phyloP scores from a whole-genome alignment of 176 grass and related monocot genomes.

The Elaeis guineensis region DNA sequence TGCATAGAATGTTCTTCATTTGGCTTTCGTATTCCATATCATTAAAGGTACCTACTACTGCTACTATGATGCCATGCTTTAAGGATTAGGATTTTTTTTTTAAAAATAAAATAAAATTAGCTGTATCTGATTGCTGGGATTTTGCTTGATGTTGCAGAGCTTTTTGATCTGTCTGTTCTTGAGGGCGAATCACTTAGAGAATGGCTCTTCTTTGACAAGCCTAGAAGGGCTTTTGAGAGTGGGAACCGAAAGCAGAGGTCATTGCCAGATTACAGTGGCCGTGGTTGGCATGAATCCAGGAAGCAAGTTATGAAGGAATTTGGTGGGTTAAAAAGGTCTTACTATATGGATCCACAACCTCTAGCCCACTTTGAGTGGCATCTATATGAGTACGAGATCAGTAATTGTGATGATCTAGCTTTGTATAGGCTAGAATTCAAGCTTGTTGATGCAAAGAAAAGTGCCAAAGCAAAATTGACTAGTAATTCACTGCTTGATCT shows the following conservation, averaged over 20 bases:
- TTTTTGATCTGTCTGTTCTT: conserved; percentile 17
- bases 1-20: not conserved
- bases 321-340: conserved; percentile 14
- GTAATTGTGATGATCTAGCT: conserved; percentile 5
- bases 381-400: conserved; percentile 18
- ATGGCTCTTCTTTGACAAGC: conserved; percentile 24
- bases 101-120: too few species aligned
- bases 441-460: conserved; percentile 15
- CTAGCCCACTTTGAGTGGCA: conserved; percentile 12
- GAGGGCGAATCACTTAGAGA: conserved; percentile 16
- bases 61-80: too few species aligned
- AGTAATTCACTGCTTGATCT: conserved; percentile 2
- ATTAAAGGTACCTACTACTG: too few species aligned
- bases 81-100: too few species aligned
- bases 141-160: conserved; percentile 12
- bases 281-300: conserved; percentile 23
- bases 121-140: too few species aligned
- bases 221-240: conserved; percentile 20
- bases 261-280: conserved; percentile 14
- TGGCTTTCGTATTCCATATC: not conserved
- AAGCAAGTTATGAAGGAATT: conserved; percentile 23
- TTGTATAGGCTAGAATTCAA: conserved; percentile 19
- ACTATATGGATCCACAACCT: conserved; percentile 22
- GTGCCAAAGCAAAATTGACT: conserved; percentile 1
- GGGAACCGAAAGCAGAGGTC: conserved; percentile 20